These are phyloP conservation scores for Paratrypanosoma confusum DNA, from an alignment of 208 protist species.

Conservation along the genomic window DNA sequence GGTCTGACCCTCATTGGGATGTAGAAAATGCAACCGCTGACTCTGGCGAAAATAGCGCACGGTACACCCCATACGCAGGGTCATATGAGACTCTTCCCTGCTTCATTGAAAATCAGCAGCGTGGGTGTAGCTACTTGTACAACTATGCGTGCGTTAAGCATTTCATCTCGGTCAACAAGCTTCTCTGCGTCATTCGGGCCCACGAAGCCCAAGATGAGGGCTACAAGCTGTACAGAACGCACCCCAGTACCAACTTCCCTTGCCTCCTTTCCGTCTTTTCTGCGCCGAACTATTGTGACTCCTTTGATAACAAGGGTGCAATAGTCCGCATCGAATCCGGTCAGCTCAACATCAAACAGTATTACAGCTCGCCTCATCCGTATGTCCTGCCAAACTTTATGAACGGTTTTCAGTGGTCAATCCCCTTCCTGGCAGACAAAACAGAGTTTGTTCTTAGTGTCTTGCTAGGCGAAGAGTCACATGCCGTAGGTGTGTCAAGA, in stretches of 20 bases:
- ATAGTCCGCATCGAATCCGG: conserved; percentile 70
- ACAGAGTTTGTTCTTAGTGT: conserved; percentile 22
- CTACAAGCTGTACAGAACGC: conserved; percentile 90
- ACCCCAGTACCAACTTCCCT: conserved; percentile 87
- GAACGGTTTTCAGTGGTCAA: conserved; percentile 68
- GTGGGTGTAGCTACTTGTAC: conserved; percentile 72
- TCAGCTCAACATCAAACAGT: conserved; percentile 87
- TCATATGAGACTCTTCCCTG: conserved; percentile 44
- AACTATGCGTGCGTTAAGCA: conserved; percentile 67
- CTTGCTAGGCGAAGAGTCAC: conserved; percentile 10
- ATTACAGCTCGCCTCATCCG: conserved; percentile 63
- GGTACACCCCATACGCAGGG: conserved; percentile 42
- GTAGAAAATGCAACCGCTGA: conserved; percentile 45
- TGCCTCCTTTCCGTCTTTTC: conserved; percentile 96
- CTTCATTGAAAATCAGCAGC: conserved; percentile 61
- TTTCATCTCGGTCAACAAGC: conserved; percentile 93
- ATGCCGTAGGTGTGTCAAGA: too few species aligned
- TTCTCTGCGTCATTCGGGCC: conserved; percentile 93
- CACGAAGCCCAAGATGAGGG: conserved; percentile 92
- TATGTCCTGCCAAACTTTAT: conserved; percentile 35
- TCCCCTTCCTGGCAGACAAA: conserved; percentile 51
- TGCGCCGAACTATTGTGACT: conserved; percentile 96
- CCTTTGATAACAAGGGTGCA: conserved; percentile 96
- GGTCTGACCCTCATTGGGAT: conserved; percentile 97
- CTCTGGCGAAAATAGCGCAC: too few species aligned